A percentile compares a stretch with the other conserved stretches of the same genome.
Conservation (phyloP, 306 rosid species). For the Mucuna pruriens region DNA sequence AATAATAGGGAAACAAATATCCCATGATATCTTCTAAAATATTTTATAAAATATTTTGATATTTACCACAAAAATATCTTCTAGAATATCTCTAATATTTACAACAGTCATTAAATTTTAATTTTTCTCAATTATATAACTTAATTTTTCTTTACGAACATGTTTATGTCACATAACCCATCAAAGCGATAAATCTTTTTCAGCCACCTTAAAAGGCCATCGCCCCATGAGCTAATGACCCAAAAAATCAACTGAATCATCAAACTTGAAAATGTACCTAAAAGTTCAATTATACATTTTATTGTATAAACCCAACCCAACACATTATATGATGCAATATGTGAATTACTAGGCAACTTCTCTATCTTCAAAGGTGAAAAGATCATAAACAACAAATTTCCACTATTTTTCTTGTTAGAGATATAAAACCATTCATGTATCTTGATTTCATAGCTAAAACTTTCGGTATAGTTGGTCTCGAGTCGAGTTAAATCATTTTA, state of each 20-base stretch:
- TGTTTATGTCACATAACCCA: background rate
- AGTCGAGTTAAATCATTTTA: background rate
- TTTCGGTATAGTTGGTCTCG: background rate
- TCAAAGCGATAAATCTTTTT: background rate
- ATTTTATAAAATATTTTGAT: too few species aligned
- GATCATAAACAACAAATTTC: background rate
- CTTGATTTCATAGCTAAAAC: background rate
- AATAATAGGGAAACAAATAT: too few species aligned
- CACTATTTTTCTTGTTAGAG: constrained; percentile 6
- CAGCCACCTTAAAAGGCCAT: background rate
- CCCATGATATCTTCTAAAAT: too few species aligned
- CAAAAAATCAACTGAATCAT: background rate
- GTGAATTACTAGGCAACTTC: background rate
- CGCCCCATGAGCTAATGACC: background rate
- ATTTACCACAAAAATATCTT: too few species aligned
- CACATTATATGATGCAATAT: background rate
- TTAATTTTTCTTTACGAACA: background rate
- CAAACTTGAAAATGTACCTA: background rate
- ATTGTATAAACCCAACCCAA: background rate
- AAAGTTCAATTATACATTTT: constrained; percentile 8
- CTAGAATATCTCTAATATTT: too few species aligned
- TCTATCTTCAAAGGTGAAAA: background rate
- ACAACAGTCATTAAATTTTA: background rate
- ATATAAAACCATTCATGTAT: background rate
- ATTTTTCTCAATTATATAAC: background rate